Conservation (phyloP, 2,329 filamentous ascomycete genomes). For the Aspergillus clavatus region DNA sequence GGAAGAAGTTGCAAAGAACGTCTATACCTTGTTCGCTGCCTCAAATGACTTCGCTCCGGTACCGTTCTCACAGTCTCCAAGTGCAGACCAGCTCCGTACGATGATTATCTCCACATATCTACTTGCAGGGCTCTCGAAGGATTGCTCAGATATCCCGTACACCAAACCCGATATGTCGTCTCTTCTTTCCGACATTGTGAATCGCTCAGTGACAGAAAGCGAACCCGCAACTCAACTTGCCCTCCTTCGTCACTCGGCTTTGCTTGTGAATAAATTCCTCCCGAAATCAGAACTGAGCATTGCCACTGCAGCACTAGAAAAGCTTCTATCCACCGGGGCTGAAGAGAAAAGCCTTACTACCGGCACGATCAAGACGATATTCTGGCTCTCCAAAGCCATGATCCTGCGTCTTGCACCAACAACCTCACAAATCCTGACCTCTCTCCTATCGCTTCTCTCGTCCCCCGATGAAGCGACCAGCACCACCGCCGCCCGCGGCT, state of each 20-base stretch:
- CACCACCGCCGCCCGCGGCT: slow-evolving; percentile 51
- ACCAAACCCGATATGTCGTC: slow-evolving; percentile 27
- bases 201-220: slow-evolving; percentile 27
- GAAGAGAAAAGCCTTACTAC: slow-evolving; percentile 26
- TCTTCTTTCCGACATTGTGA: slow-evolving; percentile 34
- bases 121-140: slow-evolving; percentile 48
- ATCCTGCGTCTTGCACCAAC: slow-evolving; percentile 49
- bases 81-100: slow-evolving; percentile 38
- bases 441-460: slow-evolving; percentile 44
- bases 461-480: slow-evolving; percentile 46
- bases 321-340: slow-evolving; percentile 23
- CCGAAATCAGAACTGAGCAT: slow-evolving; percentile 29
- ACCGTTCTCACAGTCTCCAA: slow-evolving; percentile 29
- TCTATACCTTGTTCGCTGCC: slow-evolving; percentile 51
- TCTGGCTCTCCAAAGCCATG: slow-evolving; percentile 59
- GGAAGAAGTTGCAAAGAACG: slow-evolving; percentile 47
- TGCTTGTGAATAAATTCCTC: slow-evolving; percentile 41
- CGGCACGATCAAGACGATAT: slow-evolving; percentile 50
- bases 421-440: slow-evolving; percentile 48
- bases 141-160: slow-evolving; percentile 29
- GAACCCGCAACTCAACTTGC: slow-evolving; percentile 37
- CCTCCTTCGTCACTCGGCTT: slow-evolving; percentile 39
- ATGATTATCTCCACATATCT: slow-evolving; percentile 56
- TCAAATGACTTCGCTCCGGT: slow-evolving; percentile 32
- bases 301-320: slow-evolving; percentile 29